phyloP scores from a whole-genome alignment of 228 moss, liverwort and hornwort genomes.

The Sphagnum fallax region DNA sequence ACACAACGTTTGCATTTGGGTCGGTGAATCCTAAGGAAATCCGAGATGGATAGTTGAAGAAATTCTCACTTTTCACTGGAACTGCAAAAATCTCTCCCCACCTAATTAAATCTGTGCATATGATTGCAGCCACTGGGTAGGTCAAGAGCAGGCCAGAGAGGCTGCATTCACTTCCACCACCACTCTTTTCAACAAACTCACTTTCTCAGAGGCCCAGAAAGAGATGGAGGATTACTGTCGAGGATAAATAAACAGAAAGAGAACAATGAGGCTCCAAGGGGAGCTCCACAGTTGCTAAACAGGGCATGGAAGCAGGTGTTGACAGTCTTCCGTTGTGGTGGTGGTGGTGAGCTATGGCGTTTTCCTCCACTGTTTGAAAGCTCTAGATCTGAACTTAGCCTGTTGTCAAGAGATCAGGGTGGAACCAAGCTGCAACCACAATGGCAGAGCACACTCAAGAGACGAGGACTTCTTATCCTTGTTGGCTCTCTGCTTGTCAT shows the following conservation, averaged over 20 bases:
- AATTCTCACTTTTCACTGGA: too few species aligned
- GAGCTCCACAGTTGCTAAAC: conserved; percentile 20
- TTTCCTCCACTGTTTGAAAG: conserved; percentile 21
- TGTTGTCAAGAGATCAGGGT: conserved; percentile 10
- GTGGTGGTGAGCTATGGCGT: conserved; percentile 43
- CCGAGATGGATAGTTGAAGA: too few species aligned
- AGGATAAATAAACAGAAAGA: not conserved
- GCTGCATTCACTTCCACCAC: too few species aligned
- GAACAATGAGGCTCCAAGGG: conserved; percentile 11
- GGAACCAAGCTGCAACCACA: conserved; percentile 14
- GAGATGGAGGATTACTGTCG: too few species aligned
- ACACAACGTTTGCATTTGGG: too few species aligned
- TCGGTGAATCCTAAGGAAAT: too few species aligned
- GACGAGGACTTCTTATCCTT: conserved; percentile 63
- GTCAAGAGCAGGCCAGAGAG: too few species aligned
- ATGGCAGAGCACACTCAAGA: conserved; percentile 52
- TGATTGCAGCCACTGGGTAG: too few species aligned
- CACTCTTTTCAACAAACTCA: too few species aligned
- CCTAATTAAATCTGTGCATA: too few species aligned
- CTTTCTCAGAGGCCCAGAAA: too few species aligned
- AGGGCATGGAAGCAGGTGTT: conserved; percentile 36
- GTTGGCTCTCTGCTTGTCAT: conserved; percentile 69
- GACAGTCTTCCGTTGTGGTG: conserved; percentile 34
- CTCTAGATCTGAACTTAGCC: conserved; percentile 17
- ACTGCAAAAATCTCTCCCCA: too few species aligned